Evolutionary conservation across 2,329 filamentous ascomycete genomes (phyloP).

Genomic region (Exophiala viscosa): DNA sequence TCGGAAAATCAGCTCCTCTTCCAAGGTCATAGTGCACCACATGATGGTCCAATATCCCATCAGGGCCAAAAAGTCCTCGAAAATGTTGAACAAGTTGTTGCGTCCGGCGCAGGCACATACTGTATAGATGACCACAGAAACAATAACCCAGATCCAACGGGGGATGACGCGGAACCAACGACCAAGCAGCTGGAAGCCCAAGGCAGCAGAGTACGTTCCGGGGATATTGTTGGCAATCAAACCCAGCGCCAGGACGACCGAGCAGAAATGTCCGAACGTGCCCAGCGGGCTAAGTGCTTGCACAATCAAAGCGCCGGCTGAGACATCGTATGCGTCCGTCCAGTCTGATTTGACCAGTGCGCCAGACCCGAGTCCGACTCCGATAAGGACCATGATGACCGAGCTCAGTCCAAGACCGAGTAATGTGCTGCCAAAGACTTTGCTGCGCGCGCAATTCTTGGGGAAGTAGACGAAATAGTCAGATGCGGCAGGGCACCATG

Average conservation of each 20-base stretch:
- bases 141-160: slow-evolving; percentile 62
- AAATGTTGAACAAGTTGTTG: slow-evolving; percentile 58
- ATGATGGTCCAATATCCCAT: slow-evolving; percentile 71
- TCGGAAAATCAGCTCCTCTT: slow-evolving; percentile 61
- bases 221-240: slow-evolving; percentile 64
- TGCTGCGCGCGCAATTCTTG: slow-evolving; percentile 47
- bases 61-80: slow-evolving; percentile 65
- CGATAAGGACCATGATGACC: slow-evolving; percentile 58
- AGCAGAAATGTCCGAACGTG: slow-evolving; percentile 64
- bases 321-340: slow-evolving; percentile 28
- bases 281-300: slow-evolving; percentile 58
- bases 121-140: slow-evolving; percentile 60
- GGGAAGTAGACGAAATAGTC: slow-evolving; percentile 60
- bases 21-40: slow-evolving; percentile 58
- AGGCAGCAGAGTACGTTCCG: slow-evolving; percentile 60
- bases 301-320: slow-evolving; percentile 62
- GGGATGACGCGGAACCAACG: slow-evolving; percentile 57
- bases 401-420: slow-evolving; percentile 56
- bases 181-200: slow-evolving; percentile 66
- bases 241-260: slow-evolving; percentile 62
- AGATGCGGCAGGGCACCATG: slow-evolving; percentile 4
- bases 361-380: slow-evolving; percentile 61
- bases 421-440: slow-evolving; percentile 56
- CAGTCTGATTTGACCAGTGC: slow-evolving; percentile 54
- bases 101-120: slow-evolving; percentile 63